phyloP scores from a whole-genome alignment of 257 asterid genomes.

The Leonotis leonurus region DNA sequence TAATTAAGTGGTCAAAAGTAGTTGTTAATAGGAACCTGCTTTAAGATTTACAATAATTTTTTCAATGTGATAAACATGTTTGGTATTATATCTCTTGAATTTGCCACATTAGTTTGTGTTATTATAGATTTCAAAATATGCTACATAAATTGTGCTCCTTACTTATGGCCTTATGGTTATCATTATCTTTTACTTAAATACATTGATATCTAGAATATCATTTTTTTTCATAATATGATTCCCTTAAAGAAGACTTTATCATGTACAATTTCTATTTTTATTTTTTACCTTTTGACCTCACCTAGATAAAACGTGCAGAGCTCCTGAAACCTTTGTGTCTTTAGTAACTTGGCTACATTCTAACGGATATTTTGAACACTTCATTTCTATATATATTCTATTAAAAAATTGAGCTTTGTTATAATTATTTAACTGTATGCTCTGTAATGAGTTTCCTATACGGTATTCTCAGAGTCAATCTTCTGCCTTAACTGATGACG shows the following conservation, averaged over 20 bases:
- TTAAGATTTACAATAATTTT: not conserved
- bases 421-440: conserved; percentile 9
- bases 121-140: too few species aligned
- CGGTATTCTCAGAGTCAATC: conserved; percentile 61
- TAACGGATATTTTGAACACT: not conserved
- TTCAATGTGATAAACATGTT: not conserved
- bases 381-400: not conserved
- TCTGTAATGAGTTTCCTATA: conserved; percentile 14
- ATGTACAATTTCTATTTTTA: not conserved
- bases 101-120: too few species aligned
- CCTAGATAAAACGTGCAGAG: not conserved
- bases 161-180: not conserved
- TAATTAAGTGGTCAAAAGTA: not conserved
- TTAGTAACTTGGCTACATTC: not conserved
- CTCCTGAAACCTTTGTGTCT: not conserved
- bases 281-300: not conserved
- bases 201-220: not conserved
- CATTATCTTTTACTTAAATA: not conserved
- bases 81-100: not conserved
- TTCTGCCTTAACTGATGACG: conserved; percentile 75
- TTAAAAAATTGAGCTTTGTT: conserved; percentile 5
- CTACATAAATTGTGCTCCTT: not conserved
- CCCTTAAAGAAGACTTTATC: too few species aligned
- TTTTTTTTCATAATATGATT: not conserved
- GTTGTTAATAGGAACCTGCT: not conserved